A percentile compares a stretch with the other conserved stretches of the same genome.
Evolutionary conservation across 2,329 filamentous ascomycete genomes (phyloP).

Genomic region (Fusarium avenaceum): DNA sequence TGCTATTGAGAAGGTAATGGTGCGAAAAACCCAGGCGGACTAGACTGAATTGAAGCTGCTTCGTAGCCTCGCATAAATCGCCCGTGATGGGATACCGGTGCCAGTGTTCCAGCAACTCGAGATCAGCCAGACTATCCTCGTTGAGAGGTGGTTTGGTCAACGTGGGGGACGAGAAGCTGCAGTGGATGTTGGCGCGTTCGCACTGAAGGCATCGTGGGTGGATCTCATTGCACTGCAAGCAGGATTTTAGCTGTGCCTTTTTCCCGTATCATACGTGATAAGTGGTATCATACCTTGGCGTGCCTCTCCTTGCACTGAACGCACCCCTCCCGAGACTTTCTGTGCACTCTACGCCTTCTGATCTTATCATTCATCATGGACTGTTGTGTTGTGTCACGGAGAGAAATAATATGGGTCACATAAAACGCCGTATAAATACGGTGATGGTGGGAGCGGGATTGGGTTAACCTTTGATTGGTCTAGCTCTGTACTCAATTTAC

Average conservation of each 20-base stretch:
- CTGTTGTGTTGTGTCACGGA: not conserved
- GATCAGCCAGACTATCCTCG: not conserved
- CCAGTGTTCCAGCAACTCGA: constrained; percentile 1
- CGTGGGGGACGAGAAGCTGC: not conserved
- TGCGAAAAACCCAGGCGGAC: not conserved
- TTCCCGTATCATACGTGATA: too few species aligned
- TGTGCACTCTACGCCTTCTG: not conserved
- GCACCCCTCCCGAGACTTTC: constrained; percentile 1
- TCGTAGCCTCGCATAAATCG: not conserved
- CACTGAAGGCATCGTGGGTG: not conserved
- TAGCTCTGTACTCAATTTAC: not conserved
- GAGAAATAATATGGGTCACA: not conserved
- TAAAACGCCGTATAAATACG: not conserved
- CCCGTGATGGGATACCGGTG: not conserved
- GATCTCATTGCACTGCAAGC: not conserved
- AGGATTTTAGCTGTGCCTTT: too few species aligned
- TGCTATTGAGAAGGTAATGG: not conserved
- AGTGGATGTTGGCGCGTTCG: not conserved
- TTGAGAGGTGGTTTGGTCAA: not conserved
- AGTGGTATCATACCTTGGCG: not conserved
- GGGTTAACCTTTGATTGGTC: not conserved
- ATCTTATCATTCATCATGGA: not conserved
- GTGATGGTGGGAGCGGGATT: not conserved
- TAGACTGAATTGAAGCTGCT: not conserved
- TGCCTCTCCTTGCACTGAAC: not conserved